Conservation (phyloP, 306 rosid species). For the Parietaria judaica region DNA sequence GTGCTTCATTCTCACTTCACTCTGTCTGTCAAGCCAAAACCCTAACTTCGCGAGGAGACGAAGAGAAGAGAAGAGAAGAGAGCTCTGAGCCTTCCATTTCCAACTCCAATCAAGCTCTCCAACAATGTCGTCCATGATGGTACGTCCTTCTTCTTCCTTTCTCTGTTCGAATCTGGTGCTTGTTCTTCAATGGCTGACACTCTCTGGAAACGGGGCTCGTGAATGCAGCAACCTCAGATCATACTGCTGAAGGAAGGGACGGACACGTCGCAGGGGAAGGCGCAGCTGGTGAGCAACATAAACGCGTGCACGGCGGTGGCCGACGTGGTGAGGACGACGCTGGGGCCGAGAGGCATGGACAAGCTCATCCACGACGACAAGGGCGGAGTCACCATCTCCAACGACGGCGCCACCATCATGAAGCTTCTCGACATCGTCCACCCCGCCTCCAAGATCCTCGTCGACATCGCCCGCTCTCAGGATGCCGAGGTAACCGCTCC, state of each 20-base stretch:
- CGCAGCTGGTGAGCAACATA: conserved; percentile 90
- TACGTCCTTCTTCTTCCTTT: neutral
- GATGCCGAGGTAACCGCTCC: conserved; percentile 69
- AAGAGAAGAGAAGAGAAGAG: no score
- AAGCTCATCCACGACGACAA: conserved; percentile 91
- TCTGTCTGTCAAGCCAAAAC: neutral
- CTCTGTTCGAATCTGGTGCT: neutral
- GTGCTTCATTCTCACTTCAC: neutral
- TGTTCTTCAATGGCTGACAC: neutral
- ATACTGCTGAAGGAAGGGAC: conserved; percentile 92
- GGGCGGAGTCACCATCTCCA: conserved; percentile 85
- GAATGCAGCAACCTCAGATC: conserved; percentile 93
- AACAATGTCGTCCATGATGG: neutral
- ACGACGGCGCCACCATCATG: conserved; percentile 98
- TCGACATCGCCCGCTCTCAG: conserved; percentile 92
- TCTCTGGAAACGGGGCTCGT: neutral
- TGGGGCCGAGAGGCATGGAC: conserved; percentile 98
- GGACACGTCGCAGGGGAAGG: conserved; percentile 90
- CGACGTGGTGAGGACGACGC: conserved; percentile 82
- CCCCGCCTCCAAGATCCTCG: conserved; percentile 96
- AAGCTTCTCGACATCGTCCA: conserved; percentile 89
- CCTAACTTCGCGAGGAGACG: neutral
- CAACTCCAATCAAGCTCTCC: neutral
- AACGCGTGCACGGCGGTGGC: conserved; percentile 94
- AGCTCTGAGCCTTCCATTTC: no score